These are phyloP conservation scores for Aspergillus cavernicola DNA, from an alignment of 495 filamentous ascomycete species.

Conservation along the genomic window DNA sequence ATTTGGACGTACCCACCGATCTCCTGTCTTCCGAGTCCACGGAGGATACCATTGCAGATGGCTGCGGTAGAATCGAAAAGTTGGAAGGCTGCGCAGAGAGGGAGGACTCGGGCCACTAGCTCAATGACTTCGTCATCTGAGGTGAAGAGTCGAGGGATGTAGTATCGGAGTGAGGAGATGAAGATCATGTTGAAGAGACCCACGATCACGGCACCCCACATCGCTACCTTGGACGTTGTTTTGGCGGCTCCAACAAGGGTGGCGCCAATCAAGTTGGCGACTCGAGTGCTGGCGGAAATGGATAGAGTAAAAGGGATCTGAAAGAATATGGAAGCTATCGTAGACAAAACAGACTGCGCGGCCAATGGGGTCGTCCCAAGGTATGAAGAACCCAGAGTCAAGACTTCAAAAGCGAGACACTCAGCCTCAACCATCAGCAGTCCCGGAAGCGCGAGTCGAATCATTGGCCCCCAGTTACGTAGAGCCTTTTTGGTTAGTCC, in stretches of 20 bases:
- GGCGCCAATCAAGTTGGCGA: constrained; percentile 67
- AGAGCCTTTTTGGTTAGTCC: constrained; percentile 69
- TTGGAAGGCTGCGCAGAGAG: constrained; percentile 81
- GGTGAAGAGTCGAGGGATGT: constrained; percentile 77
- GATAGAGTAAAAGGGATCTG: constrained; percentile 65
- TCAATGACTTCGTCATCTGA: constrained; percentile 72
- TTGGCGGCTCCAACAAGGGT: constrained; percentile 66
- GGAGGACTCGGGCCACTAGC: constrained; percentile 68
- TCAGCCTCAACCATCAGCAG: constrained; percentile 92
- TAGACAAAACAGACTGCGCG: constrained; percentile 63
- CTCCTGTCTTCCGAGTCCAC: constrained; percentile 80
- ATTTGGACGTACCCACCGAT: constrained; percentile 86
- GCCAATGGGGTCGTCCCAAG: constrained; percentile 67
- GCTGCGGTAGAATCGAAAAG: constrained; percentile 77
- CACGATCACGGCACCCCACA: constrained; percentile 61
- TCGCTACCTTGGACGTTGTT: constrained; percentile 63
- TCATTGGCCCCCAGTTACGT: constrained; percentile 82
- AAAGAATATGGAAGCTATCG: constrained; percentile 57
- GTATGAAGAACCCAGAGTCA: constrained; percentile 68
- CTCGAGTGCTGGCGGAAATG: constrained; percentile 59
- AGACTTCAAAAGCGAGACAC: constrained; percentile 77
- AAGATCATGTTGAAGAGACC: constrained; percentile 73
- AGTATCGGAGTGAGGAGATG: constrained; percentile 57
- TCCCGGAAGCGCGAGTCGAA: constrained; percentile 77
- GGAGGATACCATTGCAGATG: constrained; percentile 75